phyloP scores from a whole-genome alignment of 2,329 filamentous ascomycete species.

The Fonsecaea multimorphosa region DNA sequence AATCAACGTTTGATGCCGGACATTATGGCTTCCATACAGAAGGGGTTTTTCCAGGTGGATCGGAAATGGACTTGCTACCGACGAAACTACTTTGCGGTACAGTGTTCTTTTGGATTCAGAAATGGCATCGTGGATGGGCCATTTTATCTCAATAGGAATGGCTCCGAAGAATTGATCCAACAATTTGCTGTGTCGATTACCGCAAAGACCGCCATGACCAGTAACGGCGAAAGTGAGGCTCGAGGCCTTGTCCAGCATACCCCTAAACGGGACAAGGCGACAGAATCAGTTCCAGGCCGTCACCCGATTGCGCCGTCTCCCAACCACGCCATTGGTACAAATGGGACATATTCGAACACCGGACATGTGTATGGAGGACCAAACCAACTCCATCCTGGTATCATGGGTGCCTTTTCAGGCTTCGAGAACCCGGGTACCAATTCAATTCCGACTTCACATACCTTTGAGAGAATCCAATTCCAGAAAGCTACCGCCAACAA shows the following conservation, averaged over 20 bases:
- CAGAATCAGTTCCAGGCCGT: slow-evolving; percentile 71
- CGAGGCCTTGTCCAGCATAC: slow-evolving; percentile 91
- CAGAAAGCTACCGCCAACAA: slow-evolving; percentile 95
- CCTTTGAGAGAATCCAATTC: slow-evolving; percentile 91
- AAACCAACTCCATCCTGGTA: slow-evolving; percentile 25
- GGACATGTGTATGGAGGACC: slow-evolving; percentile 25
- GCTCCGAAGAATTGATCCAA: slow-evolving; percentile 64
- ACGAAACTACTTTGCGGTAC: slow-evolving; percentile 87
- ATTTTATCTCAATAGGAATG: slow-evolving; percentile 60
- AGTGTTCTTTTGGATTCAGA: slow-evolving; percentile 75
- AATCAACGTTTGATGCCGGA: slow-evolving; percentile 67
- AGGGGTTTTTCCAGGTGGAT: slow-evolving; percentile 83
- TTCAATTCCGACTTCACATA: slow-evolving; percentile 55
- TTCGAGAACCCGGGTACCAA: slow-evolving; percentile 41
- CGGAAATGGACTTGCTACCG: slow-evolving; percentile 91
- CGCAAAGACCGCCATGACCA: slow-evolving; percentile 63
- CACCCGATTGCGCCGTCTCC: slow-evolving; percentile 32
- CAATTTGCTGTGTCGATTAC: slow-evolving; percentile 85
- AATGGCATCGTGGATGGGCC: slow-evolving; percentile 64
- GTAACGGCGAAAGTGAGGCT: slow-evolving; percentile 73
- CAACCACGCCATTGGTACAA: slow-evolving; percentile 18
- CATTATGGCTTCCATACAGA: slow-evolving; percentile 81
- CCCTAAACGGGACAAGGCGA: slow-evolving; percentile 87
- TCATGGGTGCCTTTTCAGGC: slow-evolving; percentile 24
- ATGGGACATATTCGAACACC: slow-evolving; percentile 24